Base-by-base conservation (phyloP, 2,329 filamentous ascomycete species). In the Bisporella sp. region DNA sequence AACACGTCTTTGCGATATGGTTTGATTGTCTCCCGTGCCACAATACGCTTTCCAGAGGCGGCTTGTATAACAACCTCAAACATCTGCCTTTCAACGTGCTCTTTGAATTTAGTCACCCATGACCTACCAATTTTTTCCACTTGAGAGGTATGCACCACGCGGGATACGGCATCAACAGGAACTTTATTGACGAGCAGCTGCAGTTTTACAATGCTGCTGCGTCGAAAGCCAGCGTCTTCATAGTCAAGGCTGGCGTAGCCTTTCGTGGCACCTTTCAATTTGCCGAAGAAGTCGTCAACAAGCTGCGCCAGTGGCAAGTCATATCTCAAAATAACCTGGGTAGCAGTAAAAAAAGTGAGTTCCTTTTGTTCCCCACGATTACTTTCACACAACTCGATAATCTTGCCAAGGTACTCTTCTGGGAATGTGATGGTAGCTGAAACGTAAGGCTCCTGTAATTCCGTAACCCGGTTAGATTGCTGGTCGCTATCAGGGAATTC, bases 31-130 rank as follows among this genome's bases (percentile, higher is more conserved):
- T 97, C 93, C 63, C 93, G 77, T 0, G 93, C 93, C 4, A 99
- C 80, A 47, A 99, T 84, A 46, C 85, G 81, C 59, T 81, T 83
- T 4, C 91, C 92, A 0, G 87, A 85, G 0, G 87, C 85, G 3
- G 93, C 92, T 69, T 99, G 93, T 56, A 99, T 97, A 50, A 97
- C 76, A 28, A 99, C 82, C 71, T 99, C 93, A 35, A 96, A 99
- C 84, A 97, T 93, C 68, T 99, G 93, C 13, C 93, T 77, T 62
- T 96, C 88, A 21, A 99, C 92, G 62, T 97, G 92, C 67, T 96
- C 84, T 65, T 96, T 97, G 75, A 99, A 97, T 68, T 95, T 96
- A 40, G 81, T 83, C 5, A 96, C 92, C 93, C 93, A 99, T 50
- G 83, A 76, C 45, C 89, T 78, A 4, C 90, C 93, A 5, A 96